Percentiles rank a stretch among this genome's conserved stretches.
Evolutionary conservation across 2,329 filamentous ascomycete species (phyloP).

Genomic region (Macrophomina tecta): DNA sequence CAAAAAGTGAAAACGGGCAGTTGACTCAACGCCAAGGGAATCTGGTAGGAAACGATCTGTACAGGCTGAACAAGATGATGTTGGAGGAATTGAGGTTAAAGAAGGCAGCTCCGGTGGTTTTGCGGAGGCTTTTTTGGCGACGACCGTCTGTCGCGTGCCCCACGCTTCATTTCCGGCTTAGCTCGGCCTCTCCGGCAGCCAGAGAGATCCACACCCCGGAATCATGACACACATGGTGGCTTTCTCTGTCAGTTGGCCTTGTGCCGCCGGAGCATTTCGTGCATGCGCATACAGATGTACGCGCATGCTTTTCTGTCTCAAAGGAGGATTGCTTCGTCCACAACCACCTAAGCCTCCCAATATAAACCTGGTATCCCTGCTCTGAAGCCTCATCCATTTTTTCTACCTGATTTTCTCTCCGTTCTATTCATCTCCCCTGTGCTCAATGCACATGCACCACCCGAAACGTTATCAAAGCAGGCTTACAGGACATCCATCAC

Average conservation of each 20-base stretch:
- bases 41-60: background rate
- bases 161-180: slow-evolving; percentile 6
- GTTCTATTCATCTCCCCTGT: background rate
- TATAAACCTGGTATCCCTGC: background rate
- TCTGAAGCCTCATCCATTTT: background rate
- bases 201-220: slow-evolving; percentile 1
- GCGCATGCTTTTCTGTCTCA: no score
- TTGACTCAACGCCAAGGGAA: background rate
- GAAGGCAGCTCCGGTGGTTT: background rate
- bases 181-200: background rate
- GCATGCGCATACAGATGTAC: no score
- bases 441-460: background rate
- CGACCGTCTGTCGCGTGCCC: background rate
- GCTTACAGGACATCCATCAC: background rate
- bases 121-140: background rate
- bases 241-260: background rate
- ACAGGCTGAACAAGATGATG: background rate
- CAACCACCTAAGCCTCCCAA: no score
- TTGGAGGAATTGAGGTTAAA: background rate
- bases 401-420: slow-evolving; percentile 1
- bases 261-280: no score
- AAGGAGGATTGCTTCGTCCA: no score
- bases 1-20: background rate
- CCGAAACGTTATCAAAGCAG: background rate
- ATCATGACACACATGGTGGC: background rate